Percentiles rank a stretch among this genome's conserved stretches.
phyloP scores from a whole-genome alignment of 768 basidiomycete species.

The Sarcomyxa edulis region DNA sequence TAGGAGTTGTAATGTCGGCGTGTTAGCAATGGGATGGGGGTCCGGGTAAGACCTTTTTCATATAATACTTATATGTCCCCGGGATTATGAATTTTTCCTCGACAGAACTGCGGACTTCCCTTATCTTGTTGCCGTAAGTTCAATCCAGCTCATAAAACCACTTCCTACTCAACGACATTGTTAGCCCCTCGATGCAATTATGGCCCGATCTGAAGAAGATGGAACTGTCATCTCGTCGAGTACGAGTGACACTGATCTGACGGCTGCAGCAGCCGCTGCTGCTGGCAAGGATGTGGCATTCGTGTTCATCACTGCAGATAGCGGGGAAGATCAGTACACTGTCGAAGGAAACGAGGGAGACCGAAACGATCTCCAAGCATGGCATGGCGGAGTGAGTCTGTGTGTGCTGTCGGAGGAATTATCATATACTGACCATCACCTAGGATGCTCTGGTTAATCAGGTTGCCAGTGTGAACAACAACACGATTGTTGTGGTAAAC shows the following conservation, averaged over 20 bases:
- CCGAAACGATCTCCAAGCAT: constrained; percentile 66
- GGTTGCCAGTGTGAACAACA: constrained; percentile 53
- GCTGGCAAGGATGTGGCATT: constrained; percentile 56
- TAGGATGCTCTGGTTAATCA: constrained; percentile 42
- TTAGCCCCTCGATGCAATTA: constrained; percentile 81
- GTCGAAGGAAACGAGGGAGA: constrained; percentile 80
- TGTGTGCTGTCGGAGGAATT: no score
- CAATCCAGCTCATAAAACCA: no score
- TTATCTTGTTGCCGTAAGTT: constrained; percentile 72
- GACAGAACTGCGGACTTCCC: constrained; percentile 66
- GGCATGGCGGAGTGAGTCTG: constrained; percentile 73
- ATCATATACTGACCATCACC: no score
- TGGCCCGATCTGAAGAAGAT: constrained; percentile 59
- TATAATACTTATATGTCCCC: no score
- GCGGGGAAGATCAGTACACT: constrained; percentile 79
- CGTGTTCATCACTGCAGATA: constrained; percentile 80
- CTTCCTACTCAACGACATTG: no score
- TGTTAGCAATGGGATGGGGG: constrained; percentile 91
- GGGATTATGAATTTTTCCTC: no score
- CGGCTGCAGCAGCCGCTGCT: constrained; percentile 40
- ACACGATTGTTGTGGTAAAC: constrained; percentile 69
- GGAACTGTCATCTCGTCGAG: constrained; percentile 63
- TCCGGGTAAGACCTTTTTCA: no score
- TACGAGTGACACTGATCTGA: constrained; percentile 64
- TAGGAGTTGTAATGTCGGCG: no score